Percentiles rank a stretch among this genome's conserved stretches.
Evolutionary conservation across 306 rosid genomes (phyloP).

Genomic region (Quercus agrifolia): DNA sequence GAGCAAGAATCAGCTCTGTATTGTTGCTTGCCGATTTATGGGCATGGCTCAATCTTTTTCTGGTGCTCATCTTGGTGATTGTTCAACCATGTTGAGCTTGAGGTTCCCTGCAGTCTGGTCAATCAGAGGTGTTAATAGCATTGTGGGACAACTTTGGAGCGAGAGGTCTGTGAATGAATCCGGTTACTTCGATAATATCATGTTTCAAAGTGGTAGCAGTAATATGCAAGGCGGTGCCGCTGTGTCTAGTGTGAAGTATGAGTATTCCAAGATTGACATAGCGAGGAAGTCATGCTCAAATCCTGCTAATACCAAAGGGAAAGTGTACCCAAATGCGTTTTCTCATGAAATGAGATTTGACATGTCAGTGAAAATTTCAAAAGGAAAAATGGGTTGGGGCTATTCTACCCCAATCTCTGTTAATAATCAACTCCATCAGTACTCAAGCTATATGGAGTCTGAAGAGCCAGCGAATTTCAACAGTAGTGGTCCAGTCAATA

Average conservation of each 20-base stretch:
- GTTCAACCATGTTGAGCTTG: slow-evolving; percentile 49
- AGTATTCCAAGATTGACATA: too few species aligned
- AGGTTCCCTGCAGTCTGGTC: slow-evolving; percentile 48
- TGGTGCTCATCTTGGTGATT: slow-evolving; percentile 43
- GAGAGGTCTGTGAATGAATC: slow-evolving; percentile 32
- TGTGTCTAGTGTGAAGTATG: too few species aligned
- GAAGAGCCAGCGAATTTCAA: not conserved
- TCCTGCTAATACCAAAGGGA: not conserved
- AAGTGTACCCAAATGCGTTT: slow-evolving; percentile 16
- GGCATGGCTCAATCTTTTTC: slow-evolving; percentile 24
- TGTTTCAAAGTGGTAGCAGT: slow-evolving; percentile 11
- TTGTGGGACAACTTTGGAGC: slow-evolving; percentile 63
- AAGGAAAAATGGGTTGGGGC: slow-evolving; percentile 20
- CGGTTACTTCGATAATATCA: slow-evolving; percentile 39
- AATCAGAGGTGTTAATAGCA: slow-evolving; percentile 27
- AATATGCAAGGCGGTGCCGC: too few species aligned
- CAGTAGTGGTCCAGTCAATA: not conserved
- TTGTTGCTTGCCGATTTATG: slow-evolving; percentile 43
- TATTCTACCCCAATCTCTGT: slow-evolving; percentile 37
- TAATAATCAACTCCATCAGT: slow-evolving; percentile 13
- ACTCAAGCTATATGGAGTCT: not conserved
- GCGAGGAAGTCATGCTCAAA: too few species aligned
- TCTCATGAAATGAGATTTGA: slow-evolving; percentile 47
- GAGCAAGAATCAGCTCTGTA: slow-evolving; percentile 27
- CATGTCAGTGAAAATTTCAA: slow-evolving; percentile 26